These are phyloP conservation scores for Alnus rubra DNA, from an alignment of 306 rosid genomes.

Conservation along the genomic window DNA sequence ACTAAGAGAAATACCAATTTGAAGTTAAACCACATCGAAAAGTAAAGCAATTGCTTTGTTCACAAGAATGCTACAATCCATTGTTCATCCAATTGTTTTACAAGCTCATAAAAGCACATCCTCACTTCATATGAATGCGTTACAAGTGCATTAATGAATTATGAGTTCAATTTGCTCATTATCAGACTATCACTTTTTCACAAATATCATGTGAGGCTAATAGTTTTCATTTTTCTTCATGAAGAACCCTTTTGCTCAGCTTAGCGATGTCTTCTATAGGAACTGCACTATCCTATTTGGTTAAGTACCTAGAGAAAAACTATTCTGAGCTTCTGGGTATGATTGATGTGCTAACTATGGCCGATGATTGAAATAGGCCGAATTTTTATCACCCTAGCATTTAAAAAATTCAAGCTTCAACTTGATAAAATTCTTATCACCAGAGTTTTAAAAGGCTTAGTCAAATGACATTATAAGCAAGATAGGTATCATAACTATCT, in stretches of 20 bases:
- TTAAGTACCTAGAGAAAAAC: background rate
- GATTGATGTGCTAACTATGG: background rate
- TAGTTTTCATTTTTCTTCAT: background rate
- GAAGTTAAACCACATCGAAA: background rate
- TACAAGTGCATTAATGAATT: background rate
- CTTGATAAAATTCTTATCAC: background rate
- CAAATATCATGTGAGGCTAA: background rate
- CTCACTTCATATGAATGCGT: background rate
- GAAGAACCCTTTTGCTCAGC: background rate
- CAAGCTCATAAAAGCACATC: background rate
- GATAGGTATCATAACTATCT: background rate
- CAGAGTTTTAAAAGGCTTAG: background rate
- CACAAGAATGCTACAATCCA: background rate
- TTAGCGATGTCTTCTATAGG: background rate
- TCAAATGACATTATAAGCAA: slow-evolving; percentile 4
- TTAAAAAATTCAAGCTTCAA: background rate
- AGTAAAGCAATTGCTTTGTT: background rate
- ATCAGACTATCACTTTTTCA: background rate
- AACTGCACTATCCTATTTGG: slow-evolving; percentile 1
- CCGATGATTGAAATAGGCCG: background rate
- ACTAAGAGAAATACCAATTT: background rate
- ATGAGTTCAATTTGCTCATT: background rate
- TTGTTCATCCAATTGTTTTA: background rate
- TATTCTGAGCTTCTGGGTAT: background rate
- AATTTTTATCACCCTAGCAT: background rate